phyloP scores from a whole-genome alignment of 768 basidiomycete genomes.

The Naganishia onofrii region DNA sequence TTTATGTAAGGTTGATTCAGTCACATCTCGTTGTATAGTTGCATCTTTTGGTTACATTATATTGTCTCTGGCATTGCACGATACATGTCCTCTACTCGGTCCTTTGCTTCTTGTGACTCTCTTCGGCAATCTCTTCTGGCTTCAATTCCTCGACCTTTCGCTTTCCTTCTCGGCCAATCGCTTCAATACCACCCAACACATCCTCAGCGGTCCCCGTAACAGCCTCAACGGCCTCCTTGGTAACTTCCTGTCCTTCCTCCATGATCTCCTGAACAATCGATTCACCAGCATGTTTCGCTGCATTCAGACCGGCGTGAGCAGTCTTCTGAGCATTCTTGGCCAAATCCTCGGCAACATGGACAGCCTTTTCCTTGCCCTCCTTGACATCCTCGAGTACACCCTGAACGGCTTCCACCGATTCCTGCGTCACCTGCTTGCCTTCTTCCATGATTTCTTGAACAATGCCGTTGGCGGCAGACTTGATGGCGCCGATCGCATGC shows the following conservation, averaged over 20 bases:
- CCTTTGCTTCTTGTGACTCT: conserved; percentile 27
- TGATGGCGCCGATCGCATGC: conserved; percentile 21
- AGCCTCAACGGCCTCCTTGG: conserved; percentile 23
- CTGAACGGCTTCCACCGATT: conserved; percentile 25
- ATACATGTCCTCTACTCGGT: conserved; percentile 1
- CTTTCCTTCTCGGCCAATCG: conserved; percentile 27
- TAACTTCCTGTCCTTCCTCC: conserved; percentile 32
- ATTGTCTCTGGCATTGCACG: neutral
- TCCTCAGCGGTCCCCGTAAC: conserved; percentile 29
- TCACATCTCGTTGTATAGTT: conserved; percentile 2
- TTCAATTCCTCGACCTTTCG: conserved; percentile 30
- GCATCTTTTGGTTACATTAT: neutral
- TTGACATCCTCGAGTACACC: conserved; percentile 17
- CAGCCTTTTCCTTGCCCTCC: conserved; percentile 2
- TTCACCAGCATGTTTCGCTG: conserved; percentile 13
- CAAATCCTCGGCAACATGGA: conserved; percentile 15
- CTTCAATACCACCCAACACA: conserved; percentile 25
- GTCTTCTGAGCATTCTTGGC: conserved; percentile 5
- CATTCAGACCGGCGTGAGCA: conserved; percentile 13
- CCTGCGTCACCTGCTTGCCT: conserved; percentile 21
- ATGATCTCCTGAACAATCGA: conserved; percentile 22
- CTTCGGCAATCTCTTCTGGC: conserved; percentile 23
- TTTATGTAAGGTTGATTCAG: neutral
- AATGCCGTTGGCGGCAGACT: conserved; percentile 12
- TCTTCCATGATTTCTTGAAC: conserved; percentile 22